Percentiles rank a stretch among this genome's conserved stretches.
Evolutionary conservation across 495 filamentous ascomycete species (phyloP).

Genomic region (Tuber calosporum): DNA sequence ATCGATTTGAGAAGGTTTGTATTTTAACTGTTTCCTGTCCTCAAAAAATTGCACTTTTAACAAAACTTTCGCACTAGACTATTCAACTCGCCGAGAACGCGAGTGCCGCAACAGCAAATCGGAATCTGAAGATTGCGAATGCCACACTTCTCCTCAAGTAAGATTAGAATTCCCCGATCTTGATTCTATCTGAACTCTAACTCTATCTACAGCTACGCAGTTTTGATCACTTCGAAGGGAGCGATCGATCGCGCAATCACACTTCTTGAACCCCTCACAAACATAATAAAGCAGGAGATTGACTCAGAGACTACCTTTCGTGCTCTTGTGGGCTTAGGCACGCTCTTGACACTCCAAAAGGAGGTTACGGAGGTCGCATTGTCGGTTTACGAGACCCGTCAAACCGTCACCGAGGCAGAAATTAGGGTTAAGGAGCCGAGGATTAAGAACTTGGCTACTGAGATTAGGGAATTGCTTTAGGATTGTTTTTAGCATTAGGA

Average conservation of each 20-base stretch:
- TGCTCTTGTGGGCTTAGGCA: slow-evolving; percentile 74
- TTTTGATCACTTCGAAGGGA: slow-evolving; percentile 39
- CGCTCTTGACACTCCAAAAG: slow-evolving; percentile 54
- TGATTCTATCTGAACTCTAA: neutral
- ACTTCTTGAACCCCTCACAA: slow-evolving; percentile 57
- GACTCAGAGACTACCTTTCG: slow-evolving; percentile 81
- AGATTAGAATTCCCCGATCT: slow-evolving; percentile 42
- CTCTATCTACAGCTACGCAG: slow-evolving; percentile 33
- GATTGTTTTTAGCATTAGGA: neutral
- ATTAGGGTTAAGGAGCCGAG: slow-evolving; percentile 50
- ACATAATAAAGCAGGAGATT: slow-evolving; percentile 55
- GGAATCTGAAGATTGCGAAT: slow-evolving; percentile 72
- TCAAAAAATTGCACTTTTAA: slow-evolving; percentile 10
- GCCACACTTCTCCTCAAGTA: slow-evolving; percentile 83
- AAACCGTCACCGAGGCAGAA: slow-evolving; percentile 45
- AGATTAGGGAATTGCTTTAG: slow-evolving; percentile 52
- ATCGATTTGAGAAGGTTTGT: slow-evolving; percentile 32
- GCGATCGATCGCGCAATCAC: slow-evolving; percentile 54
- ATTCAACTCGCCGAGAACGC: slow-evolving; percentile 25
- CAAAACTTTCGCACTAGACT: slow-evolving; percentile 20
- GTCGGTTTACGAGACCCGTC: slow-evolving; percentile 47
- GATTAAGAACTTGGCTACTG: slow-evolving; percentile 52
- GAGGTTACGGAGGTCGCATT: slow-evolving; percentile 48
- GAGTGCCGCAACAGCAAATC: slow-evolving; percentile 55
- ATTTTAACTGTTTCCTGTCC: slow-evolving; percentile 1